These are phyloP conservation scores for Boletus reticulatus DNA, from an alignment of 768 basidiomycete genomes.

Conservation along the genomic window DNA sequence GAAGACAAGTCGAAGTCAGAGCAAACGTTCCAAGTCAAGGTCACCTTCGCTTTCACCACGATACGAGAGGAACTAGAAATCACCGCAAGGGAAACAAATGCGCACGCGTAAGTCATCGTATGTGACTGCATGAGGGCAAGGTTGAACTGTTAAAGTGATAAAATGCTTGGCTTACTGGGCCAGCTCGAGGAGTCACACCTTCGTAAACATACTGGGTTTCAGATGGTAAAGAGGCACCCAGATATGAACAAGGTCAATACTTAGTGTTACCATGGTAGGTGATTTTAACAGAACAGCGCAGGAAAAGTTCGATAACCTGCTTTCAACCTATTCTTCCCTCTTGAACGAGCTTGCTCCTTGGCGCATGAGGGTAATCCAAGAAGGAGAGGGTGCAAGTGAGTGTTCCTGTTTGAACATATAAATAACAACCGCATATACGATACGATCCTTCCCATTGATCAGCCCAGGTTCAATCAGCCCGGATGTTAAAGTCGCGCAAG, in stretches of 20 bases:
- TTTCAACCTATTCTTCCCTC: constrained; percentile 23
- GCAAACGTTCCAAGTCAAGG: constrained; percentile 19
- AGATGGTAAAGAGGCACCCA: constrained; percentile 5
- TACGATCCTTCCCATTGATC: background rate
- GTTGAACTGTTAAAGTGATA: constrained; percentile 15
- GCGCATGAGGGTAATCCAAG: constrained; percentile 30
- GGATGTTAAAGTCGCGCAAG: constrained; percentile 34
- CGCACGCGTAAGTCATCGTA: constrained; percentile 23
- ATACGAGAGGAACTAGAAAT: constrained; percentile 10
- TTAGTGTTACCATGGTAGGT: background rate
- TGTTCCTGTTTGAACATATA: background rate
- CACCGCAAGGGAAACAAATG: constrained; percentile 26
- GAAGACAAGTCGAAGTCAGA: constrained; percentile 15
- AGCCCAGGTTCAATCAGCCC: constrained; percentile 34
- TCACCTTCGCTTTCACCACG: constrained; percentile 16
- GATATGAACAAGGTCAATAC: constrained; percentile 16
- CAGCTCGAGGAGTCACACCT: constrained; percentile 24
- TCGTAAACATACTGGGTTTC: constrained; percentile 7
- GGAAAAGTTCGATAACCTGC: constrained; percentile 23
- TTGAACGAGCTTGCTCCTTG: constrained; percentile 33
- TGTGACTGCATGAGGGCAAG: background rate
- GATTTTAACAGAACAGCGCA: constrained; percentile 11
- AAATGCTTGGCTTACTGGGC: constrained; percentile 14
- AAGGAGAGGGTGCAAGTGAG: constrained; percentile 35
- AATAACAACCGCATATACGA: constrained; percentile 3